Evolutionary conservation across 345 rosid genomes (phyloP), one percentile per base, ranked within the genome.

Genomic region (Murraya paniculata): DNA sequence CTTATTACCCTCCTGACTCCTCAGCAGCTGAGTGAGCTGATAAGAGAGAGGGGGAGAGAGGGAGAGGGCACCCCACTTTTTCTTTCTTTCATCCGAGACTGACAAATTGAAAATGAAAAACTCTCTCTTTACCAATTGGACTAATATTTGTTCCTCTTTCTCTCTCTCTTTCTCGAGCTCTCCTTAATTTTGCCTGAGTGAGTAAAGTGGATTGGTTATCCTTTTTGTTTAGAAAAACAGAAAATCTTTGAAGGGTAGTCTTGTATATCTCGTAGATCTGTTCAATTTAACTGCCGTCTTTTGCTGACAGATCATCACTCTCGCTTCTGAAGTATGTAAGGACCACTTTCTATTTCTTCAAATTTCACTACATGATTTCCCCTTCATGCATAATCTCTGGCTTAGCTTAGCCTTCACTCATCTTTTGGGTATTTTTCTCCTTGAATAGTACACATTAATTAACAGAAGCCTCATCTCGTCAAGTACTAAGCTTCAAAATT

Each of bases 41-140:
- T n/a, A 24, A 68, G 56, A 24, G 64, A n/a, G 9, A 55, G 69
- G 5, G 57, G 2, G 57, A 53, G 22, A 18, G 55, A 39, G 45
- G 1, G 45, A 18, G 57, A 18, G 57, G 5, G 57, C 22, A 45
- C 65, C 75, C 71, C n/a, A 39, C 25, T 50, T 21, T 36, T 16
- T 31, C 22, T 53, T 53, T 16, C 57, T 13, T 45, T 45, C 50
- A 11, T 13, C 50, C 11, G 5, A 45, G 41, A 1, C 48, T 66
- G 41, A 24, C 6, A 48, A 31, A 70, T 33, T 13, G 9, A 19
- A 30, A 71, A 70, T 59, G 33, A 60, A 39, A 53, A 53, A 53
- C 57, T 59, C 72, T 66, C 30, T 50, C 83, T 82, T 82, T 82
- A 82, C 85, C 89, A 87, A 79, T 67, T 79, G 85, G 84, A 24